These are phyloP conservation scores for Echinochloa phyllopogon DNA, from an alignment of 176 grass and related monocot species.

Conservation along the genomic window DNA sequence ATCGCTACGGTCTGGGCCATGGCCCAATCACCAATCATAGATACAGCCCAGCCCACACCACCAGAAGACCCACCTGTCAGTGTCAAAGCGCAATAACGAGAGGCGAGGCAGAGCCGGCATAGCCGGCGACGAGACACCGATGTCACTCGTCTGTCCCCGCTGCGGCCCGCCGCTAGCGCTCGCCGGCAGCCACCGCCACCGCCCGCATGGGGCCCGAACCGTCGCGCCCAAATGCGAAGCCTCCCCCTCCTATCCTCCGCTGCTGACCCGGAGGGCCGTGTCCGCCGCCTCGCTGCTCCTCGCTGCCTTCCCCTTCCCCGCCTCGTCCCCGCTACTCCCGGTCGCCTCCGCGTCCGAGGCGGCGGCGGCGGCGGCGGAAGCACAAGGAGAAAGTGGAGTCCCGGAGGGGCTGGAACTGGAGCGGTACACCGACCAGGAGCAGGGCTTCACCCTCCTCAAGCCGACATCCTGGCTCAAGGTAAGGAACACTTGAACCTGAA, in stretches of 20 bases:
- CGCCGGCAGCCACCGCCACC: conserved; percentile 31
- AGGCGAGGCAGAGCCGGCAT: background rate
- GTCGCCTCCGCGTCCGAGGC: conserved; percentile 41
- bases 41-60: background rate
- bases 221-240: background rate
- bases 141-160: conserved; percentile 48
- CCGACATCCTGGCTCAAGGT: conserved; percentile 85
- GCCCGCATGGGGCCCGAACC: conserved; percentile 7
- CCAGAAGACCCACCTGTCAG: background rate
- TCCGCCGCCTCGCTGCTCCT: conserved; percentile 49
- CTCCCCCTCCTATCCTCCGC: background rate
- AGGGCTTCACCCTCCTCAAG: conserved; percentile 83
- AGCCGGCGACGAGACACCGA: conserved; percentile 21
- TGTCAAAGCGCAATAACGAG: conserved; percentile 8
- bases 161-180: conserved; percentile 48
- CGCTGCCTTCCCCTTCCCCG: conserved; percentile 42
- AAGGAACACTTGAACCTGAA: background rate
- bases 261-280: conserved; percentile 42
- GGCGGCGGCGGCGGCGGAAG: background rate
- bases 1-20: background rate
- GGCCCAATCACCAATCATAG: background rate
- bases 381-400: background rate
- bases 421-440: conserved; percentile 59
- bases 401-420: conserved; percentile 40
- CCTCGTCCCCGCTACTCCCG: conserved; percentile 24